Base-by-base conservation (phyloP, 352 stramenopile genomes). In the Pythium plurisporium region DNA sequence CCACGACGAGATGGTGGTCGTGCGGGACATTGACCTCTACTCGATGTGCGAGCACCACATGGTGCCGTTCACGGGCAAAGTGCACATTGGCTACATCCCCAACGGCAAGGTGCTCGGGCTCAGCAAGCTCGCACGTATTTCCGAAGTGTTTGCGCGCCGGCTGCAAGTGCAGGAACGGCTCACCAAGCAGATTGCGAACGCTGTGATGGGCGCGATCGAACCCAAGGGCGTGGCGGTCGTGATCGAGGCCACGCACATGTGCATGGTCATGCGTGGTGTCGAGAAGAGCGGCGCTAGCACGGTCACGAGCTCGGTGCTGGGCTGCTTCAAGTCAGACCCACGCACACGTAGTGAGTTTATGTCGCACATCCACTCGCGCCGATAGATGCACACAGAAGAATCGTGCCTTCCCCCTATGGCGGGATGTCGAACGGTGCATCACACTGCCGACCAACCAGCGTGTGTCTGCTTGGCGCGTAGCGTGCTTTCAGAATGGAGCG, bases 1-100 rank as follows among this genome's bases (percentile, higher is more conserved):
- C 72, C 91, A 98, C 67, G 87, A 98, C 63, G 96, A 99, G 70
- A 99, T 99, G 93, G 96, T 99, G 19, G 95, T 99, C 48, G 97
- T 99, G 11, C 93, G 96, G 57, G 95, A 99, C 75, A 99, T 99
- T 76, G 94, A 98, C 62, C 89, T 99, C 43, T 97, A 98, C 76
- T 98, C 85, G 62, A 88, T 99, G 72, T 99, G 97, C 67, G 97
- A 99, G 74, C 97, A 99, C 82, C 97, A 99, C 73, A 98, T 99
- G 91, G 90, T 99, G 42, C 97, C 97, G 20, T 99, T 99, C 73
- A 95, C 86, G n/a, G 97, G 97, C 51, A 97, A 97, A 49, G 89
- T 95, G 30, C 88, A 97, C 74, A 97, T 97, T 51, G 89, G 86
- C 7, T 97, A 97, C 73, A 97, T 98, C 60, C 95, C 95, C 2